Conservation (phyloP, 140 eudicot genomes). For the Erigeron philadelphicus region DNA sequence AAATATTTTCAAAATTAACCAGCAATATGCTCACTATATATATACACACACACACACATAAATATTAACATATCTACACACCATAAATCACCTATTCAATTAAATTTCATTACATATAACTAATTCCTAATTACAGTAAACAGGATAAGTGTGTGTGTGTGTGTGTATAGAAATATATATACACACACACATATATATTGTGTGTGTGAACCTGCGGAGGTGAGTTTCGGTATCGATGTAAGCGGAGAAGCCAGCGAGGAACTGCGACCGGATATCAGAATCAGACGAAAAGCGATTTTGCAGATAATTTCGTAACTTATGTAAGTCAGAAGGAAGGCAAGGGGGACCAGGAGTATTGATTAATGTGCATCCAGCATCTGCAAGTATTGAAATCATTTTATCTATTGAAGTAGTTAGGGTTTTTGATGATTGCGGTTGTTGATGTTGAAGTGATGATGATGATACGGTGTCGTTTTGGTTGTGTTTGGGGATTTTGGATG, state of each 20-base stretch:
- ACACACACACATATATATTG: too few species aligned
- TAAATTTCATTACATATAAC: background rate
- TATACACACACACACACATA: too few species aligned
- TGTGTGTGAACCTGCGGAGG: conserved; percentile 45
- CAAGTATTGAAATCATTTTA: conserved; percentile 52
- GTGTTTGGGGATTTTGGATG: conserved; percentile 39
- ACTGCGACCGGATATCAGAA: conserved; percentile 36
- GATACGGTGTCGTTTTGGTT: conserved; percentile 20
- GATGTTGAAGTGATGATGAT: conserved; percentile 17
- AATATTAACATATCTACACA: too few species aligned
- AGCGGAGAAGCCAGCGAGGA: conserved; percentile 50
- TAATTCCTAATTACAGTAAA: background rate
- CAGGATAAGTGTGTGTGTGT: background rate
- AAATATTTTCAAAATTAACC: too few species aligned
- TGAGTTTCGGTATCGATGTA: conserved; percentile 39
- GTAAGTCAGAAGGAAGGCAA: conserved; percentile 55
- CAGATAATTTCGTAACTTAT: conserved; percentile 48
- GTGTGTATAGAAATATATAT: background rate
- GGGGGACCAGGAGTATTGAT: conserved; percentile 57
- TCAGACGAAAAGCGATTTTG: conserved; percentile 38
- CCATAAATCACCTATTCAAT: background rate
- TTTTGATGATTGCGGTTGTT: conserved; percentile 16
- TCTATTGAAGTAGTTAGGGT: conserved; percentile 34
- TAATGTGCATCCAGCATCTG: conserved; percentile 72
- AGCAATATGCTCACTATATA: too few species aligned